phyloP scores from a whole-genome alignment of 2,329 filamentous ascomycete genomes.

The Raffaelea ambrosiae region DNA sequence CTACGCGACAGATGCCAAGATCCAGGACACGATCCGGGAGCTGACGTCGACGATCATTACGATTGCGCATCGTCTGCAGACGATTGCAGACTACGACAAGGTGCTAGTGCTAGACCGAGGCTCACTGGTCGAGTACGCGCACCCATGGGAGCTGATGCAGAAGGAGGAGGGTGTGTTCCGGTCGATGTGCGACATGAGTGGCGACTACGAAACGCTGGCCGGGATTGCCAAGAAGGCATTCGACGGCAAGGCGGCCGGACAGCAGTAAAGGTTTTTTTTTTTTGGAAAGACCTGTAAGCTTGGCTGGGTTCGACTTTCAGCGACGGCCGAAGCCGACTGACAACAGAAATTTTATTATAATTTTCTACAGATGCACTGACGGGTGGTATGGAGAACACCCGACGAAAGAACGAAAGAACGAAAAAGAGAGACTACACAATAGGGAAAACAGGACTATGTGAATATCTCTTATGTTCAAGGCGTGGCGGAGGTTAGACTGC shows the following conservation, averaged over 20 bases:
- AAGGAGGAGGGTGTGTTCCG: slow-evolving; percentile 57
- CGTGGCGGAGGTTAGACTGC: no score
- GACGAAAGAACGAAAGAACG: no score
- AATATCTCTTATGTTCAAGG: no score
- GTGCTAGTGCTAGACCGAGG: slow-evolving; percentile 91
- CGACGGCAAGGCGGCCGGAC: slow-evolving; percentile 20
- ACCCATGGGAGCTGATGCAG: slow-evolving; percentile 73
- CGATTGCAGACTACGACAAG: slow-evolving; percentile 97
- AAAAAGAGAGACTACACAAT: no score
- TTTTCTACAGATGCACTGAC: no score
- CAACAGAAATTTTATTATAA: no score
- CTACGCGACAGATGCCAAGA: slow-evolving; percentile 90
- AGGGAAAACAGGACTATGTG: no score
- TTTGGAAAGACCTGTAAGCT: slow-evolving; percentile 23
- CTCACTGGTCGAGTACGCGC: slow-evolving; percentile 77
- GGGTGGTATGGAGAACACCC: no score
- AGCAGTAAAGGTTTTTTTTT: slow-evolving; percentile 16
- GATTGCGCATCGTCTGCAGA: slow-evolving; percentile 90
- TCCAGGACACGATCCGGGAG: slow-evolving; percentile 93
- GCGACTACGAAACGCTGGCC: slow-evolving; percentile 42
- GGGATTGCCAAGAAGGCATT: slow-evolving; percentile 48
- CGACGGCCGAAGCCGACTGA: no score
- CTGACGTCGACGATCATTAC: slow-evolving; percentile 90
- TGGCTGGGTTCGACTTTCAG: no score
- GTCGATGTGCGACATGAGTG: slow-evolving; percentile 58